These are phyloP conservation scores for Arthrobotrys pseudoclavata DNA, from an alignment of 2,329 filamentous ascomycete species.

Conservation along the genomic window DNA sequence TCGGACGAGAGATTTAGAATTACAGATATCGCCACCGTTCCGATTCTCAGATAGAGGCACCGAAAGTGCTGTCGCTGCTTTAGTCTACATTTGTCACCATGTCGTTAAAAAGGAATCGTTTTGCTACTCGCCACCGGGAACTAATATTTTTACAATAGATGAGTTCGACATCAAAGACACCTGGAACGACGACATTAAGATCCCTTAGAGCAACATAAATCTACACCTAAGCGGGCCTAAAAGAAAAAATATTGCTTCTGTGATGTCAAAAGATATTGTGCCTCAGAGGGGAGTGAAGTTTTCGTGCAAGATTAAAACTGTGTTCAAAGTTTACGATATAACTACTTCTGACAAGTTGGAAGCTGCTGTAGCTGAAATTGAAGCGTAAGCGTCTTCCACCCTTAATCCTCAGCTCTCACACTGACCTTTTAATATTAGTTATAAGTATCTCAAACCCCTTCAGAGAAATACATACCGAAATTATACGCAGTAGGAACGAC, in stretches of 20 bases:
- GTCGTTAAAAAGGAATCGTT: not conserved
- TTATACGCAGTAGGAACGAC: too few species aligned
- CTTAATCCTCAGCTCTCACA: too few species aligned
- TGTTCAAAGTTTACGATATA: constrained; percentile 41
- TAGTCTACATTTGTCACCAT: constrained; percentile 13
- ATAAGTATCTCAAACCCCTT: too few species aligned
- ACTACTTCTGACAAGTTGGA: not conserved
- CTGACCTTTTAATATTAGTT: too few species aligned
- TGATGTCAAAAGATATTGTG: not conserved
- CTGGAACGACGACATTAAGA: not conserved
- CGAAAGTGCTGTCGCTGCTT: not conserved
- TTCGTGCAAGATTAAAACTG: not conserved
- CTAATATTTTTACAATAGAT: not conserved
- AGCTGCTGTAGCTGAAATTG: constrained; percentile 19
- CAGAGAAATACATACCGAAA: too few species aligned
- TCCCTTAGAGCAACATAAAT: not conserved
- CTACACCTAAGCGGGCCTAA: not conserved
- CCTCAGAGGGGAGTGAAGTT: not conserved
- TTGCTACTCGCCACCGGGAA: not conserved
- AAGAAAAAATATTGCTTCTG: not conserved
- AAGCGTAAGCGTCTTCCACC: constrained; percentile 10
- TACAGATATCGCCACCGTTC: constrained; percentile 7
- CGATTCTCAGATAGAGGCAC: not conserved
- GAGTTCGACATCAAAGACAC: not conserved
- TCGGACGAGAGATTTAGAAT: not conserved